Percentiles rank a stretch among this genome's conserved stretches.
Evolutionary conservation across 129 eudicot genomes (phyloP).

Genomic region (Flaveria robusta): DNA sequence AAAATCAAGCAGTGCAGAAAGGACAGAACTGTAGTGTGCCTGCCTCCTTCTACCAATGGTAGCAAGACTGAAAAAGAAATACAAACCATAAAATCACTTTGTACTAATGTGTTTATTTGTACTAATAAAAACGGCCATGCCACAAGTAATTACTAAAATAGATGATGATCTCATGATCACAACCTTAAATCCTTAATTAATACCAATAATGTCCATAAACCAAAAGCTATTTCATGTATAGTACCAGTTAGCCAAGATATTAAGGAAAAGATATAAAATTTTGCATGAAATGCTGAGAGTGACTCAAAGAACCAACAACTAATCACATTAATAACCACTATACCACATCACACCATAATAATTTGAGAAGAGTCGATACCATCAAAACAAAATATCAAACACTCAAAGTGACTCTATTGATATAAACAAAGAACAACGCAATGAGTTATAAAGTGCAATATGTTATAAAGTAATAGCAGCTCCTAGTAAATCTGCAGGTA

Average conservation of each 20-base stretch:
- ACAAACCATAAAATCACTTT: not conserved
- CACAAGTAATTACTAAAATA: not conserved
- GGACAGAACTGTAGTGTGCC: slow-evolving; percentile 49
- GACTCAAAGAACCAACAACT: not conserved
- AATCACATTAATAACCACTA: not conserved
- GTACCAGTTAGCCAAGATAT: not conserved
- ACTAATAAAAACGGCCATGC: not conserved
- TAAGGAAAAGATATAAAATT: not conserved
- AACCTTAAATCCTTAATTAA: not conserved
- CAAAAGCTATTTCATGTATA: not conserved
- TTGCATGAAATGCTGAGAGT: slow-evolving; percentile 17
- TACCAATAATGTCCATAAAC: slow-evolving; percentile 5
- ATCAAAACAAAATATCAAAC: not conserved
- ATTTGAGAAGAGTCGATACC: not conserved
- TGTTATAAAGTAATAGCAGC: not conserved
- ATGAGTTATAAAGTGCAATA: not conserved
- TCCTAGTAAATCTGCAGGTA: slow-evolving; percentile 11
- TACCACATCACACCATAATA: not conserved
- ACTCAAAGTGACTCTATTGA: not conserved
- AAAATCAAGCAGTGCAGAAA: slow-evolving; percentile 70
- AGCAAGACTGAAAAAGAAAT: slow-evolving; percentile 67
- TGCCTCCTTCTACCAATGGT: slow-evolving; percentile 80
- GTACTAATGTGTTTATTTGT: not conserved
- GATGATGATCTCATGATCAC: not conserved
- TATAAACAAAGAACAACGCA: slow-evolving; percentile 16